phyloP scores from a whole-genome alignment of 1,284 basidiomycete species.

The Cryptococcus floricola region DNA sequence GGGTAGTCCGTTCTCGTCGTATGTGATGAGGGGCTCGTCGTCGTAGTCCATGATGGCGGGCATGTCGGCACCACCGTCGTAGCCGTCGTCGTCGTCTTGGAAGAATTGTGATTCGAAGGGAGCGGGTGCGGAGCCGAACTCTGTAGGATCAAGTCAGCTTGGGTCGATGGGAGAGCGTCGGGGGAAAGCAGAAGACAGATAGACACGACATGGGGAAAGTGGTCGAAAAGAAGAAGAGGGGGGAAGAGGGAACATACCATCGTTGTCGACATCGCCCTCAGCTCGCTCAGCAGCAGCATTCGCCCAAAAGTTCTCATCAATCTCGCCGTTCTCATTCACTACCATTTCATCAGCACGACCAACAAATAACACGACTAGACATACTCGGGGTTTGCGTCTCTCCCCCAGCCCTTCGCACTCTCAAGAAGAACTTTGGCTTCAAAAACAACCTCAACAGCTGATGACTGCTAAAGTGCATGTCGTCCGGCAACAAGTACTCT shows the following conservation, averaged over 20 bases:
- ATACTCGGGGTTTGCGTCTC: too few relatives aligned
- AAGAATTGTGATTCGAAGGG: conserved; percentile 97
- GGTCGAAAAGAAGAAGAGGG: too few relatives aligned
- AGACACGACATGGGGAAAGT: too few relatives aligned
- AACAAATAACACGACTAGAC: too few relatives aligned
- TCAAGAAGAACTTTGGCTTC: conserved; percentile 79
- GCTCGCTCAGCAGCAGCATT: conserved; percentile 79
- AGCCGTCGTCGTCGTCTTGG: conserved; percentile 84
- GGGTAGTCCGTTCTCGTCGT: too few relatives aligned
- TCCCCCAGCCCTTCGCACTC: too few relatives aligned
- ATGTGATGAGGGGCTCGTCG: neutral
- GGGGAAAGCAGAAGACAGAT: too few relatives aligned
- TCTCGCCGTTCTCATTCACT: conserved; percentile 64
- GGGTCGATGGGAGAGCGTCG: too few relatives aligned
- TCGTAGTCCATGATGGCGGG: conserved; percentile 37
- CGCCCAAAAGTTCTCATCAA: conserved; percentile 94
- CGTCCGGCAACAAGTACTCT: conserved; percentile 83
- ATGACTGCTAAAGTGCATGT: conserved; percentile 92
- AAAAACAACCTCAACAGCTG: conserved; percentile 88
- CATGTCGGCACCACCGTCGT: conserved; percentile 25
- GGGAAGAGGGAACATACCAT: too few relatives aligned
- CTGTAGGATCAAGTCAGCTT: conserved; percentile 12
- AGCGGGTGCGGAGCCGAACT: conserved; percentile 54
- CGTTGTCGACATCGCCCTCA: conserved; percentile 51
- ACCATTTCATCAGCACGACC: neutral